Conservation (phyloP, 192 early-diverging fungal genomes). For the Jimgerdemannia flammicorona region DNA sequence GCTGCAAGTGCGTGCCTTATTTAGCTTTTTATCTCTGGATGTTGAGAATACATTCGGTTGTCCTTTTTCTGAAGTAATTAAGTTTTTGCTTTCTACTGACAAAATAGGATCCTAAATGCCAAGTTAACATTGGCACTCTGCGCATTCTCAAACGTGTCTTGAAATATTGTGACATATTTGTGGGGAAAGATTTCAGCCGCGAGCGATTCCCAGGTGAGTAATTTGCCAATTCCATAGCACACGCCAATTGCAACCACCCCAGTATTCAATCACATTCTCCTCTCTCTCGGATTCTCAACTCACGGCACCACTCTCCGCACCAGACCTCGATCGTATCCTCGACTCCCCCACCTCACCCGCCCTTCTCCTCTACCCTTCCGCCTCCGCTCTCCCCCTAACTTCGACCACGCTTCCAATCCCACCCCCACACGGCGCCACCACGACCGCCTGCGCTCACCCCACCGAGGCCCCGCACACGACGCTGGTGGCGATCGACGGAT, state of each 20-base stretch:
- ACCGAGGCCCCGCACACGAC: conserved; percentile 17
- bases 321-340: conserved; percentile 27
- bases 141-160: conserved; percentile 29
- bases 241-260: not conserved
- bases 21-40: not conserved
- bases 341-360: conserved; percentile 21
- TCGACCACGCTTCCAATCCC: not conserved
- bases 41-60: not conserved
- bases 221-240: not conserved
- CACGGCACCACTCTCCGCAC: not conserved
- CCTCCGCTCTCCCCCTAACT: conserved; percentile 19
- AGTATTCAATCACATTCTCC: too few species aligned
- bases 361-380: conserved; percentile 23
- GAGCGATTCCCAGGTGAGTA: conserved; percentile 20
- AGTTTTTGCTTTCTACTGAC: not conserved
- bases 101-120: conserved; percentile 28
- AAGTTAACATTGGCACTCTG: conserved; percentile 35
- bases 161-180: conserved; percentile 32
- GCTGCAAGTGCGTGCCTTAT: conserved; percentile 15
- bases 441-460: conserved; percentile 11
- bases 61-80: not conserved
- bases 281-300: not conserved
- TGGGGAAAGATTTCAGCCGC: conserved; percentile 30
- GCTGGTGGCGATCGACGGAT: conserved; percentile 31
- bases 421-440: not conserved